These are phyloP conservation scores for Posidonia oceanica DNA, from an alignment of 116 monocot species.

Conservation along the genomic window DNA sequence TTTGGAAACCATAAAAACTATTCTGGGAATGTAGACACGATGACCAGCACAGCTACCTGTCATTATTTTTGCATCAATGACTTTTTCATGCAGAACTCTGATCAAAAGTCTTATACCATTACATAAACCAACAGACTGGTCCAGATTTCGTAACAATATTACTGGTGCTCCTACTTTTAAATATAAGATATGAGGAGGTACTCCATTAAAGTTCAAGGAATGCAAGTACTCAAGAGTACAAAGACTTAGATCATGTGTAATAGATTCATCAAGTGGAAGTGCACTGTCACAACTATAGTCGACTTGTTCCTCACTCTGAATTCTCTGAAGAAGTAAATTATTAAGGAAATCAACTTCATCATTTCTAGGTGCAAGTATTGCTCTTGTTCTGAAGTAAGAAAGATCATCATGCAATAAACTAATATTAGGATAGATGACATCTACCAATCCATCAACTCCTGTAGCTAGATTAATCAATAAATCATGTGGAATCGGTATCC, in stretches of 20 bases:
- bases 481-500: no score
- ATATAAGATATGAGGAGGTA: no score
- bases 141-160: no score
- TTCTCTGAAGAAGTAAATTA: not conserved
- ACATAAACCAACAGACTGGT: no score
- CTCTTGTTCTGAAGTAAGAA: not conserved
- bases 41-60: no score
- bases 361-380: not conserved
- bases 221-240: not conserved
- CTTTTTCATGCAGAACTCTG: no score
- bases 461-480: not conserved
- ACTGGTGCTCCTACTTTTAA: no score
- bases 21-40: no score
- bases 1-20: no score
- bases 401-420: not conserved
- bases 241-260: not conserved
- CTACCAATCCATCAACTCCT: not conserved
- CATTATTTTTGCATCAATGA: no score
- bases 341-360: not conserved
- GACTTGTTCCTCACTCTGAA: not conserved
- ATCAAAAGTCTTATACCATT: no score
- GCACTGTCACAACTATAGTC: not conserved
- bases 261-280: not conserved
- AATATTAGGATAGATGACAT: not conserved
- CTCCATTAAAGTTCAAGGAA: not conserved